Percentiles rank a stretch among this genome's conserved stretches.
These are phyloP conservation scores for Curvularia sp. DNA, from an alignment of 2,329 filamentous ascomycete genomes.

Conservation along the genomic window DNA sequence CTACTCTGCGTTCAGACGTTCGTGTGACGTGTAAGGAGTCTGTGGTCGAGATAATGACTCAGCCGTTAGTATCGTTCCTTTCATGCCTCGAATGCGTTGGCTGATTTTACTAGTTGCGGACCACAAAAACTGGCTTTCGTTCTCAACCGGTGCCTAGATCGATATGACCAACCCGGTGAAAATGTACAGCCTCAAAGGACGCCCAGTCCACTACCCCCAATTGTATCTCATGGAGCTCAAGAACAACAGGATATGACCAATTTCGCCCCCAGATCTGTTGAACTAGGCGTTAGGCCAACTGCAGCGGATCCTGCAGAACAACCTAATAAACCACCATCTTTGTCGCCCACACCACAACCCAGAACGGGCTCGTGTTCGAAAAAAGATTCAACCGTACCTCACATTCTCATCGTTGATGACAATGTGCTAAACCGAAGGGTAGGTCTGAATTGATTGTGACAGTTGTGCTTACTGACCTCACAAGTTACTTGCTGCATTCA, in stretches of 20 bases:
- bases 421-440: constrained; percentile 50
- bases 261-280: neutral
- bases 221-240: neutral
- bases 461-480: constrained; percentile 11
- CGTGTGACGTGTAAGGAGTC: constrained; percentile 38
- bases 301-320: neutral
- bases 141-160: constrained; percentile 40
- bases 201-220: neutral
- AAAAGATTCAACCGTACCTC: constrained; percentile 8
- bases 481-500: constrained; percentile 43
- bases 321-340: neutral
- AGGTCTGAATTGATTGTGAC: neutral
- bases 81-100: neutral
- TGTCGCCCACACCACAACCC: neutral
- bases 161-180: constrained; percentile 32
- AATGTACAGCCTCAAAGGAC: constrained; percentile 17
- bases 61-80: constrained; percentile 35
- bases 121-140: constrained; percentile 43
- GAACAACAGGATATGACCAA: neutral
- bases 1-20: constrained; percentile 43
- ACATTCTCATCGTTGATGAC: constrained; percentile 50
- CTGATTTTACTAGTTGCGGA: constrained; percentile 35
- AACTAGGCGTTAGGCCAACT: neutral
- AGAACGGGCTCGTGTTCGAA: neutral
- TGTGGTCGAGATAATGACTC: constrained; percentile 45